A percentile compares a stretch with the other conserved stretches of the same genome.
Conservation (phyloP, 1,139 yeast species). For the Insectozyma bohioensis region DNA sequence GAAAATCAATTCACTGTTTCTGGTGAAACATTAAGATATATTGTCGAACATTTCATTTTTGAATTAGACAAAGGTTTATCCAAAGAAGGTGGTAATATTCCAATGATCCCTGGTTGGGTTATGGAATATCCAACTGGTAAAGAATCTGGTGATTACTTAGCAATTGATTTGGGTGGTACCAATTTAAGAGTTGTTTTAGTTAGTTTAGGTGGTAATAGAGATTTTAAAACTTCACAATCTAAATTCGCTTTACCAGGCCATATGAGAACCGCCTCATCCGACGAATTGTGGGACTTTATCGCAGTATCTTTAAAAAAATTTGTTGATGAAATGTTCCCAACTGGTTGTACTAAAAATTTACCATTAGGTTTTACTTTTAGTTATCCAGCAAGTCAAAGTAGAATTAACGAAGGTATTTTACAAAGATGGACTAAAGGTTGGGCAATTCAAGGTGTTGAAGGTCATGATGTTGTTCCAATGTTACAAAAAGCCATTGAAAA, state of each 20-base stretch:
- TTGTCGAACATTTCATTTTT: conserved; percentile 58
- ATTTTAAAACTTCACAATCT: conserved; percentile 80
- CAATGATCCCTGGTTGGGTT: conserved; percentile 98
- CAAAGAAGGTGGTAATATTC: conserved; percentile 77
- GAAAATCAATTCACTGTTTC: conserved; percentile 67
- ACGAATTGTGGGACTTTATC: conserved; percentile 80
- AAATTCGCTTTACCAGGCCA: conserved; percentile 73
- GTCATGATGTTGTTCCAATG: conserved; percentile 91
- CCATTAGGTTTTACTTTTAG: conserved; percentile 96
- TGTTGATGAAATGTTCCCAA: conserved; percentile 60
- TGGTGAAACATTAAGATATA: conserved; percentile 56
- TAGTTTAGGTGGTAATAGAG: conserved; percentile 71
- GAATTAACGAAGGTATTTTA: conserved; percentile 80
- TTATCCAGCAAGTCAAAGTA: conserved; percentile 84
- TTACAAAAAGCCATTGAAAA: conserved; percentile 71
- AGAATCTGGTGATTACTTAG: conserved; percentile 85
- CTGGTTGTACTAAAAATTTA: conserved; percentile 52
- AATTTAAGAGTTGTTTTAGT: conserved; percentile 88
- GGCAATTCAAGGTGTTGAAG: conserved; percentile 92
- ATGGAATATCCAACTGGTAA: conserved; percentile 89
- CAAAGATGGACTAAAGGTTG: conserved; percentile 99
- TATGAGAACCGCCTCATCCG: conserved; percentile 77
- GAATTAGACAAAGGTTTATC: conserved; percentile 84
- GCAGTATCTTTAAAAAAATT: conserved; percentile 74
- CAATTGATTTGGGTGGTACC: conserved; percentile 95